Evolutionary conservation across 164 flowering plant species (phyloP).

Genomic region (Stephania cephalantha): DNA sequence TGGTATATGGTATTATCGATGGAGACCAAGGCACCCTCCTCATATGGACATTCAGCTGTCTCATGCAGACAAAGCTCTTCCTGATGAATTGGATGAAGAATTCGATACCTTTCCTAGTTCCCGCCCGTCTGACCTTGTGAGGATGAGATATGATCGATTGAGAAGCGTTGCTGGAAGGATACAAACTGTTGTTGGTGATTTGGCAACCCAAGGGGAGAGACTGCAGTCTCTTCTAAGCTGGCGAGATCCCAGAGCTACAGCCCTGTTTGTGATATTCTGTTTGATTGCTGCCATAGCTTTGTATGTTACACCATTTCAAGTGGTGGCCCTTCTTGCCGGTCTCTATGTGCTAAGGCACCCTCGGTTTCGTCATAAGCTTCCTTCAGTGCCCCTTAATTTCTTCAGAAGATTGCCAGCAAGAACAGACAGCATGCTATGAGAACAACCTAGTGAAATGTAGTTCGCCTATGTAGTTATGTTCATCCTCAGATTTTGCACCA

Average conservation of each 20-base stretch:
- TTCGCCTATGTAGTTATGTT: background rate
- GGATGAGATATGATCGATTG: slow-evolving; percentile 66
- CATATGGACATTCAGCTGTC: slow-evolving; percentile 73
- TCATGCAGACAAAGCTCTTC: slow-evolving; percentile 51
- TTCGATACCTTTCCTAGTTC: slow-evolving; percentile 75
- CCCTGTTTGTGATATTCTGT: slow-evolving; percentile 54
- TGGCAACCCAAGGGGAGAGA: slow-evolving; percentile 79
- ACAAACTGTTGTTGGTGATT: slow-evolving; percentile 68
- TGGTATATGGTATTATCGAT: slow-evolving; percentile 56
- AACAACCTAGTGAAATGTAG: background rate
- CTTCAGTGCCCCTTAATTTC: slow-evolving; percentile 60
- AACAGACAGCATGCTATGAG: slow-evolving; percentile 60
- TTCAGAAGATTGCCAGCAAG: slow-evolving; percentile 64
- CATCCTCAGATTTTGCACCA: background rate
- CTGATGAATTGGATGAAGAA: slow-evolving; percentile 77
- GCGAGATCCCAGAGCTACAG: slow-evolving; percentile 72
- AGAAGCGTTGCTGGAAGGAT: slow-evolving; percentile 68
- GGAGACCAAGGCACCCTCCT: slow-evolving; percentile 71
- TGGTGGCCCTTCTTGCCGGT: slow-evolving; percentile 45
- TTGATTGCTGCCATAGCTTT: slow-evolving; percentile 56
- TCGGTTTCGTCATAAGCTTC: slow-evolving; percentile 64
- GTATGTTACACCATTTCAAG: slow-evolving; percentile 60
- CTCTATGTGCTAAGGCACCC: slow-evolving; percentile 62
- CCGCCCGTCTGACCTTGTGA: slow-evolving; percentile 40
- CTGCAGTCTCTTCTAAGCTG: slow-evolving; percentile 65